Evolutionary conservation across 257 asterid species (phyloP), one percentile per base, ranked within the genome.

Genomic region (Verbena officinalis): DNA sequence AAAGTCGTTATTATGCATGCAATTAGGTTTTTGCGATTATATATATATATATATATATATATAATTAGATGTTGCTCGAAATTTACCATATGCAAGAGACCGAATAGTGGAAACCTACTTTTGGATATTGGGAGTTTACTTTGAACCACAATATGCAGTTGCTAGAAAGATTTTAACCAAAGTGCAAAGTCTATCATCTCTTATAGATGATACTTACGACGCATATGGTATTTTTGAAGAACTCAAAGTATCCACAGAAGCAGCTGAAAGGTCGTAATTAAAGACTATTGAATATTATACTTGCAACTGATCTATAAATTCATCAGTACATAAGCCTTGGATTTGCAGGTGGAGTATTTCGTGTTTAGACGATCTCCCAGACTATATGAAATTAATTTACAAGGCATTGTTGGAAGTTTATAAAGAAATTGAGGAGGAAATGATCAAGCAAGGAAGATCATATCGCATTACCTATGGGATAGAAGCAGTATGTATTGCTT

Each of bases 51-150:
- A 27, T n/a, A 27, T 27, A 27, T 2, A 27, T 27, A 27, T 27
- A 27, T 27, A 27, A 27, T 27, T 27, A 39, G 75, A 68, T 11
- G 46, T 73, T 14, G 15, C 68, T 0, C 58, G 27, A 2, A 80
- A 67, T 21, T 21, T 46, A 8, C 53, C 77, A 2, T 73, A 40
- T 54, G 68, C 69, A 66, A 70, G 82, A 48, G 82, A 76, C 12
- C 70, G 83, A 43, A 3, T 77, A 59, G 83, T 80, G 43, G 83
- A 80, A 57, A 21, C 46, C 4, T 77, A 77, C 33, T 77, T 67
- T 14, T 80, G 80, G 83, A 22, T 59, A 40, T 0, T 71, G 12
- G 80, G 78, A 24, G 55, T 77, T 34, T 73, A 62, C 40, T 74
- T 53, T 68, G 85, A 80, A 7, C 80, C 80, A 7, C 15, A 74